Conservation (phyloP, 495 filamentous ascomycete species). For the Hyaloscypha finlandica region DNA sequence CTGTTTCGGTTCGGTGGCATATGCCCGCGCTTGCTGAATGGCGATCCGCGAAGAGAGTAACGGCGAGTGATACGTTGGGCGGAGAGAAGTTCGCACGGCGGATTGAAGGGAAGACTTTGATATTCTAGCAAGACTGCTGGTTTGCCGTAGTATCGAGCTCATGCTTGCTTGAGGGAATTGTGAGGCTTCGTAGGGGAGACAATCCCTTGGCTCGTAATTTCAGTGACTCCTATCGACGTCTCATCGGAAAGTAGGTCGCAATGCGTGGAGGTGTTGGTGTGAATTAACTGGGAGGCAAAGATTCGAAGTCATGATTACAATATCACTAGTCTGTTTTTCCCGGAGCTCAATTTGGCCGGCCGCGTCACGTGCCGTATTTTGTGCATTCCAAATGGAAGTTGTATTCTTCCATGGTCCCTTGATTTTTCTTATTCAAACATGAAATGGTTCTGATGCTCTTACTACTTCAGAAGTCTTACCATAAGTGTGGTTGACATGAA, state of each 20-base stretch:
- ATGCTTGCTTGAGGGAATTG: constrained; percentile 29
- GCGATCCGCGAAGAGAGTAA: constrained; percentile 48
- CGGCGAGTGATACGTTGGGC: constrained; percentile 38
- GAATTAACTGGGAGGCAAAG: constrained; percentile 18
- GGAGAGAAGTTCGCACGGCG: constrained; percentile 44
- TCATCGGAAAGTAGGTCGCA: constrained; percentile 17
- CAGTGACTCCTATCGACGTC: constrained; percentile 14
- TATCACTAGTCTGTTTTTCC: constrained; percentile 1
- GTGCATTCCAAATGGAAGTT: not conserved
- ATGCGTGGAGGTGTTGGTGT: constrained; percentile 4
- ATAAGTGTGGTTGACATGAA: too few relatives aligned
- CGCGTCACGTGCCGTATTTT: constrained; percentile 1
- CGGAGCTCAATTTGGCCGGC: not conserved
- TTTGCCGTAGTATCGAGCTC: constrained; percentile 53
- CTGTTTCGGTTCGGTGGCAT: constrained; percentile 56
- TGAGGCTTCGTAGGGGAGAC: constrained; percentile 1
- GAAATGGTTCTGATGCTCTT: too few relatives aligned
- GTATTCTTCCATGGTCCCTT: not conserved
- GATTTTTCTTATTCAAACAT: not conserved
- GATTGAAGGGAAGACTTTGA: constrained; percentile 54
- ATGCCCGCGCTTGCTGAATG: constrained; percentile 52
- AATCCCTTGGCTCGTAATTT: constrained; percentile 12
- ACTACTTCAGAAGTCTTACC: too few relatives aligned
- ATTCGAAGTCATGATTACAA: constrained; percentile 23
- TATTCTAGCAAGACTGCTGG: constrained; percentile 61